These are phyloP conservation scores for Monilinia vaccinii-corymbosi DNA, from an alignment of 2,329 filamentous ascomycete genomes.

Conservation along the genomic window DNA sequence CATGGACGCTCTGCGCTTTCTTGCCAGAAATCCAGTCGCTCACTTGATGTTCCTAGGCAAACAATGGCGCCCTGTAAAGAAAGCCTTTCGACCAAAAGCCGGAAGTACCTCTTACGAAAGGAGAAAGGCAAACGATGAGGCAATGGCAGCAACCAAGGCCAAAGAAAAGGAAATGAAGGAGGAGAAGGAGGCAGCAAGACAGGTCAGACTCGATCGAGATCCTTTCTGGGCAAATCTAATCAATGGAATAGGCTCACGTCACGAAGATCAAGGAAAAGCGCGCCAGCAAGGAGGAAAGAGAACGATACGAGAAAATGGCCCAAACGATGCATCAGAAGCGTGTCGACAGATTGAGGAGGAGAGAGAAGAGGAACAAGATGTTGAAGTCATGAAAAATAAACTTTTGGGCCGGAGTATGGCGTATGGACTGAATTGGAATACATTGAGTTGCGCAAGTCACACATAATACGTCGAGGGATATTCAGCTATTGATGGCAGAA, in stretches of 20 bases:
- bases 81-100: conserved; percentile 72
- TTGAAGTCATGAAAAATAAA: conserved; percentile 47
- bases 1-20: not conserved
- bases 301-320: conserved; percentile 85
- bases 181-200: conserved; percentile 82
- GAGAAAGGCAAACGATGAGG: conserved; percentile 60
- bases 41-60: conserved; percentile 53
- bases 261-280: conserved; percentile 77
- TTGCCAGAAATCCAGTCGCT: not conserved
- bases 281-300: conserved; percentile 84
- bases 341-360: conserved; percentile 84
- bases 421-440: not conserved
- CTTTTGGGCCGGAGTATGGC: conserved; percentile 3
- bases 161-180: conserved; percentile 94
- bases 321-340: conserved; percentile 97
- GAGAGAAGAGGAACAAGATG: conserved; percentile 93
- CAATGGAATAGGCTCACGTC: conserved; percentile 53
- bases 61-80: conserved; percentile 81
- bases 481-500: not conserved
- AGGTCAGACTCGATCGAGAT: conserved; percentile 45
- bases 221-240: not conserved
- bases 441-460: not conserved
- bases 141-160: conserved; percentile 71
- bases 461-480: not conserved
- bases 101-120: conserved; percentile 74